Percentiles rank a stretch among this genome's conserved stretches.
phyloP scores from a whole-genome alignment of 331 rosid genomes.

The Spiraea crenata region DNA sequence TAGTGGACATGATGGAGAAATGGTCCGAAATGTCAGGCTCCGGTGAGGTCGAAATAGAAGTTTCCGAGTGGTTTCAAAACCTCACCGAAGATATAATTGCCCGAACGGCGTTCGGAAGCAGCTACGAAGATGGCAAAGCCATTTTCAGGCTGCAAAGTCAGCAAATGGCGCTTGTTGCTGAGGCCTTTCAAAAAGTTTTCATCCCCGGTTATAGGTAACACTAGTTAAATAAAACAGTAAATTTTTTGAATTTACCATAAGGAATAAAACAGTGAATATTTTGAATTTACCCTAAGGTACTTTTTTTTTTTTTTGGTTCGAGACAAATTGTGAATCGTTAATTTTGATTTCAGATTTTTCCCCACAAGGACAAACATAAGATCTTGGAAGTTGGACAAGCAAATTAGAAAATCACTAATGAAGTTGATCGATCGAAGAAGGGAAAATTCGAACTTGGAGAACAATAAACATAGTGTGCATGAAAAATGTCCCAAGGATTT shows the following conservation, averaged over 20 bases:
- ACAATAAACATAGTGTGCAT: background rate
- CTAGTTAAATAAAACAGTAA: too few species aligned
- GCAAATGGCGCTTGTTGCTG: constrained; percentile 79
- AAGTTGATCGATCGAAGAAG: constrained; percentile 50
- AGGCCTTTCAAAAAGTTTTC: constrained; percentile 83
- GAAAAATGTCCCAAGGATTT: constrained; percentile 61
- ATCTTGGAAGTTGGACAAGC: constrained; percentile 77
- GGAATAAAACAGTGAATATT: too few species aligned
- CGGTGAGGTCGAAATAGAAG: constrained; percentile 82
- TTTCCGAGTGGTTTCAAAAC: constrained; percentile 72
- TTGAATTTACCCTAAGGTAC: too few species aligned
- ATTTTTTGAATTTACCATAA: too few species aligned
- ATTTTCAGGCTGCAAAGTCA: constrained; percentile 70
- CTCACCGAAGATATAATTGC: constrained; percentile 83
- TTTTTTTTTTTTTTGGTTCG: background rate
- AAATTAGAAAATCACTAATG: constrained; percentile 56
- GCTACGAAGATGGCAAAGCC: constrained; percentile 90
- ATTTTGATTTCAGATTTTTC: constrained; percentile 40
- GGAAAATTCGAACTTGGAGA: constrained; percentile 1
- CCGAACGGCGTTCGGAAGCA: constrained; percentile 75
- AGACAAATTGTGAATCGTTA: background rate
- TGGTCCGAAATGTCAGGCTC: constrained; percentile 47
- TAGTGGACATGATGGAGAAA: constrained; percentile 69
- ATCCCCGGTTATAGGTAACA: constrained; percentile 86
- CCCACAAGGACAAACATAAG: constrained; percentile 80